Evolutionary conservation across 192 early-diverging fungal genomes (phyloP).

Genomic region (Thamnidium elegans): DNA sequence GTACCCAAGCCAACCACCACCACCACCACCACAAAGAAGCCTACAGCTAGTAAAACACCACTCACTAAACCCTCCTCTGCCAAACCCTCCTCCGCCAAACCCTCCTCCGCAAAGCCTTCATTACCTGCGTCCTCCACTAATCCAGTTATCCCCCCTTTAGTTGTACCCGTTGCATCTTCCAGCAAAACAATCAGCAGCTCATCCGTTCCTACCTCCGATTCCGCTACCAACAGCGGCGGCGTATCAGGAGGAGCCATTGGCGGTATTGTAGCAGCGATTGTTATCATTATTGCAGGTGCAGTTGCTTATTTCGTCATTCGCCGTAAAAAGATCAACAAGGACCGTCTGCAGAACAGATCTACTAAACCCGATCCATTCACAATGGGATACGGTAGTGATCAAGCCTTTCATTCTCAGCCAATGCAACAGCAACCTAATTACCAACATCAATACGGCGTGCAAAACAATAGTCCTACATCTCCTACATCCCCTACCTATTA

Average conservation of each 20-base stretch:
- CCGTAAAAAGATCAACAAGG: conserved; percentile 15
- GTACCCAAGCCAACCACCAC: not conserved
- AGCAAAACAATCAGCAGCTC: not conserved
- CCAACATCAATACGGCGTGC: not conserved
- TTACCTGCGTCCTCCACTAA: not conserved
- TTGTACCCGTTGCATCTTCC: not conserved
- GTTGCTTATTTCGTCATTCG: conserved; percentile 26
- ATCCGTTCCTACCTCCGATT: not conserved
- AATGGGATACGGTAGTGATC: conserved; percentile 34
- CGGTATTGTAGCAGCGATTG: conserved; percentile 28
- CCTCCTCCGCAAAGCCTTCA: not conserved
- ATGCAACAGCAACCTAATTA: not conserved
- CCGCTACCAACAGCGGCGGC: conserved; percentile 8
- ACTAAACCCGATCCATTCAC: conserved; percentile 32
- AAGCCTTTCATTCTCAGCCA: conserved; percentile 8
- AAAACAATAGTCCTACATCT: not conserved
- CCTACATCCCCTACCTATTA: conserved; percentile 6
- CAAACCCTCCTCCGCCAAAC: not conserved
- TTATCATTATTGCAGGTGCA: conserved; percentile 21
- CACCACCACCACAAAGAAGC: conserved; percentile 1
- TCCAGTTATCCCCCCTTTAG: not conserved
- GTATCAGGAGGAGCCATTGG: conserved; percentile 29
- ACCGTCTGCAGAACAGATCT: not conserved
- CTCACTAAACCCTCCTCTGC: not conserved
- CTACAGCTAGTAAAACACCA: conserved; percentile 2